phyloP scores from a whole-genome alignment of 805 yeast species.

The Yamadazyma sp. region DNA sequence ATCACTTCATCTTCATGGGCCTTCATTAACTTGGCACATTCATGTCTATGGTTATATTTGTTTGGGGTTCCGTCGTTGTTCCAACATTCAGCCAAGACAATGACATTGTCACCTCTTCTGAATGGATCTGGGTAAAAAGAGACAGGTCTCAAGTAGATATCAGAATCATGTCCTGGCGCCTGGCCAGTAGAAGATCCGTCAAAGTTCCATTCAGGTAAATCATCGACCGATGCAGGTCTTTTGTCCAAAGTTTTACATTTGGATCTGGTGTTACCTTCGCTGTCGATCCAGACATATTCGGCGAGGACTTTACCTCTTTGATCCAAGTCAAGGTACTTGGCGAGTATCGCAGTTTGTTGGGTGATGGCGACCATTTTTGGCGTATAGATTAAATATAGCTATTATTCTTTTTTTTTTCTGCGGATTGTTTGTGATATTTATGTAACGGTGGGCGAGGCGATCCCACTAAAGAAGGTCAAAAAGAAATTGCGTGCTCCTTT shows the following conservation, averaged over 20 bases:
- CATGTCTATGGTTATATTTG: slow-evolving; percentile 97
- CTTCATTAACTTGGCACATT: slow-evolving; percentile 90
- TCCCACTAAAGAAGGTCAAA: not conserved
- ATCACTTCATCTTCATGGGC: slow-evolving; percentile 82
- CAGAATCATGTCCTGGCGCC: slow-evolving; percentile 98
- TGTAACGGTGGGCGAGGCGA: slow-evolving; percentile 1
- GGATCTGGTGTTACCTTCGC: slow-evolving; percentile 86
- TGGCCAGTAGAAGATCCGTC: slow-evolving; percentile 98
- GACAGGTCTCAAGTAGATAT: slow-evolving; percentile 92
- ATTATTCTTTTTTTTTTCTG: no score
- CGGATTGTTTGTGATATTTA: slow-evolving; percentile 10
- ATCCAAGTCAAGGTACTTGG: slow-evolving; percentile 79
- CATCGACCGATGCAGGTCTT: slow-evolving; percentile 70
- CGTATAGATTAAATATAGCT: no score
- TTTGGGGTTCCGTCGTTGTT: slow-evolving; percentile 99
- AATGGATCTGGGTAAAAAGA: slow-evolving; percentile 95
- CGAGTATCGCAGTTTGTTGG: slow-evolving; percentile 76
- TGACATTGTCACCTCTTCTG: slow-evolving; percentile 95
- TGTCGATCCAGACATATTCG: slow-evolving; percentile 98
- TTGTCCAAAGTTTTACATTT: slow-evolving; percentile 85
- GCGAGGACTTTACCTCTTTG: slow-evolving; percentile 89
- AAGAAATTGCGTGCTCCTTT: not conserved
- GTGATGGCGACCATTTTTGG: slow-evolving; percentile 40
- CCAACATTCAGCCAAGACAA: slow-evolving; percentile 95
- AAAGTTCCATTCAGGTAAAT: slow-evolving; percentile 98